A percentile compares a stretch with the other conserved stretches of the same genome.
phyloP scores from a whole-genome alignment of 169 alveolate genomes.

The Perkinsus chesapeaki region DNA sequence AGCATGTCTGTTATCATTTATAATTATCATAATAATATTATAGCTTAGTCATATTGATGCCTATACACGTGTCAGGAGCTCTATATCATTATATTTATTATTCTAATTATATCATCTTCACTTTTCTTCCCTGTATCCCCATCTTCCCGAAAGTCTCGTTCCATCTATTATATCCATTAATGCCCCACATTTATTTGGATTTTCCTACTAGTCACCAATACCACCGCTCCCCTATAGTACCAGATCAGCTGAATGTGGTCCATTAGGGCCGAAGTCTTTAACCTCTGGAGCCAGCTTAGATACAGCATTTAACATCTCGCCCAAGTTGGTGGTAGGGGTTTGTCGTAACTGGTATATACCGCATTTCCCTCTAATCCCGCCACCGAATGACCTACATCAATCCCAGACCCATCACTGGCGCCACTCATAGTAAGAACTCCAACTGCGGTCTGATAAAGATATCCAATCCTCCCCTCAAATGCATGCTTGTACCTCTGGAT shows the following conservation, averaged over 20 bases:
- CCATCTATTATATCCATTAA: too few relatives aligned
- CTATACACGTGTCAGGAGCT: too few relatives aligned
- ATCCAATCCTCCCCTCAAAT: constrained; percentile 64
- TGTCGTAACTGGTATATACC: constrained; percentile 48
- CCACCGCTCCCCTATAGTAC: too few relatives aligned
- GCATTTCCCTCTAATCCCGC: not conserved
- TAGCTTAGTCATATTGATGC: too few relatives aligned
- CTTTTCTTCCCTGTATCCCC: too few relatives aligned
- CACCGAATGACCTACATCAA: not conserved
- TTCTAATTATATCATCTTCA: too few relatives aligned
- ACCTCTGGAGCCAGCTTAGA: not conserved
- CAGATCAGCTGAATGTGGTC: constrained; percentile 55
- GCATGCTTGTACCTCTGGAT: constrained; percentile 72
- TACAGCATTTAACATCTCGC: constrained; percentile 50
- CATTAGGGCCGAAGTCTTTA: constrained; percentile 19
- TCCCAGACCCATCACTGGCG: not conserved
- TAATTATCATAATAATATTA: too few relatives aligned
- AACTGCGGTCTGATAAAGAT: constrained; percentile 77
- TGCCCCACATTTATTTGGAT: too few relatives aligned
- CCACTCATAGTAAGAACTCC: constrained; percentile 45
- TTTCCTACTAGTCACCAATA: too few relatives aligned
- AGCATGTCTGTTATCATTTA: too few relatives aligned
- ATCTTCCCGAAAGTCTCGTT: too few relatives aligned
- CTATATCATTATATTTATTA: too few relatives aligned
- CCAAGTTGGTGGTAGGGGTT: constrained; percentile 79